Base-by-base conservation (phyloP, 768 basidiomycete species). In the Boletus tomentosulus region DNA sequence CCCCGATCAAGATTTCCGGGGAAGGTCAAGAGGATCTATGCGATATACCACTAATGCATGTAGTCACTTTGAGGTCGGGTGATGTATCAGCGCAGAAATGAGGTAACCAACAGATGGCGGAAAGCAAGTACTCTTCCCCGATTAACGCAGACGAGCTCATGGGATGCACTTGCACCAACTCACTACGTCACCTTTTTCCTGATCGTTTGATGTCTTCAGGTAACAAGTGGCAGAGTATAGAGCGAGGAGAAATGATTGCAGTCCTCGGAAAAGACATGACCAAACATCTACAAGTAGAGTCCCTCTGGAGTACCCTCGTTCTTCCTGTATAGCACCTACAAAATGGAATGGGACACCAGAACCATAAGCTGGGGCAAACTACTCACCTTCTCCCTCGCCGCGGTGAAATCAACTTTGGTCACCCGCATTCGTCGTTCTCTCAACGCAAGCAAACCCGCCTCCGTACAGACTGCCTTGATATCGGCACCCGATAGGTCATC, bases 381-480 rank as follows among this genome's bases (percentile, higher is more conserved):
- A 61, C 76, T 31, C 61, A 92, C 94, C 85, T 97, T 97, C 77
- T 98, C 96, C 67, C 95, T 77, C 3, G 96, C 96, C 12, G 86
- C 68, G 4, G 90, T 86, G 63, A 98, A 92, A 71, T 98, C 96
- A 7, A 78, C 81, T 74, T 97, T 94, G 33, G 83, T 90, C 13
- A 98, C 96, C 66, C 89, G 78, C 93, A 95, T 98, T 57, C 97
- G 79, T 51, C 97, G 79, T 70, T 99, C 97, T 59, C 97, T 81
- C 55, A 99, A 76, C 5, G 97, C 97, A 33, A 98, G 78, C 48
- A 99, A 71, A 60, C 97, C 97, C n/a, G 97, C 96, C 68, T 99
- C 97, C 6, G 97, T 98, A 69, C 95, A 98, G 5, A 98, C 92
- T 2, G 96, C 97, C 75, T 98, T 98, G 79, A 99, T 98, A 65